These are phyloP conservation scores for Suillus variegatus DNA, from an alignment of 768 basidiomycete genomes.

Conservation along the genomic window DNA sequence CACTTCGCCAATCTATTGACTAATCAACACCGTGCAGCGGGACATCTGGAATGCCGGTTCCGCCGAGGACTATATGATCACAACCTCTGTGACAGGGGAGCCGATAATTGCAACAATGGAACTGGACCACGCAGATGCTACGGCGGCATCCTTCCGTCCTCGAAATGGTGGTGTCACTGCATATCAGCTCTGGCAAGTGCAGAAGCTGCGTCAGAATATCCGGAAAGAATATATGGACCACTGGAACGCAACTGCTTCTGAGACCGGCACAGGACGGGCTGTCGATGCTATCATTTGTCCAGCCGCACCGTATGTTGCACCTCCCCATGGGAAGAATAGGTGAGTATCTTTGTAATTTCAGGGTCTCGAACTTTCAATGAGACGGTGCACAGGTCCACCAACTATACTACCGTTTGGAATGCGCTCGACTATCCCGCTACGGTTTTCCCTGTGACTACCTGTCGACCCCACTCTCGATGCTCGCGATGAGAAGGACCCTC, in stretches of 20 bases:
- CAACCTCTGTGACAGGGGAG: slow-evolving; percentile 47
- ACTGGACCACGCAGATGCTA: slow-evolving; percentile 29
- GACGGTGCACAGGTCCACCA: slow-evolving; percentile 36
- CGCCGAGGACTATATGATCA: slow-evolving; percentile 44
- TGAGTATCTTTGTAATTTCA: slow-evolving; percentile 29
- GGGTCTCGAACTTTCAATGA: slow-evolving; percentile 9
- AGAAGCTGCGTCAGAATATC: slow-evolving; percentile 46
- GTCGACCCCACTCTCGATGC: slow-evolving; percentile 57
- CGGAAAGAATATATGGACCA: slow-evolving; percentile 59
- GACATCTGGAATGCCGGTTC: slow-evolving; percentile 50
- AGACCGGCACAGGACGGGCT: slow-evolving; percentile 69
- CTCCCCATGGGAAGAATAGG: slow-evolving; percentile 63
- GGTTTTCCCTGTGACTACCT: slow-evolving; percentile 56
- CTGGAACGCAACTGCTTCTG: slow-evolving; percentile 54
- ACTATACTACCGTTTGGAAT: slow-evolving; percentile 70
- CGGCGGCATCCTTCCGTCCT: slow-evolving; percentile 28
- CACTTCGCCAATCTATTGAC: not conserved
- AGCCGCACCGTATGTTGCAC: slow-evolving; percentile 57
- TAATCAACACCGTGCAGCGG: slow-evolving; percentile 25
- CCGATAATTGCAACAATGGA: slow-evolving; percentile 54
- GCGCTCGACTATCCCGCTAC: slow-evolving; percentile 64
- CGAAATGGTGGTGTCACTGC: slow-evolving; percentile 40
- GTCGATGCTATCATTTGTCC: slow-evolving; percentile 77
- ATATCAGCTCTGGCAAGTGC: slow-evolving; percentile 69
- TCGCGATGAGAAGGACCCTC: slow-evolving; percentile 32